Percentiles rank a stretch among this genome's conserved stretches.
Evolutionary conservation across 1,284 basidiomycete species (phyloP).

Genomic region (Rhodotorula sp.): DNA sequence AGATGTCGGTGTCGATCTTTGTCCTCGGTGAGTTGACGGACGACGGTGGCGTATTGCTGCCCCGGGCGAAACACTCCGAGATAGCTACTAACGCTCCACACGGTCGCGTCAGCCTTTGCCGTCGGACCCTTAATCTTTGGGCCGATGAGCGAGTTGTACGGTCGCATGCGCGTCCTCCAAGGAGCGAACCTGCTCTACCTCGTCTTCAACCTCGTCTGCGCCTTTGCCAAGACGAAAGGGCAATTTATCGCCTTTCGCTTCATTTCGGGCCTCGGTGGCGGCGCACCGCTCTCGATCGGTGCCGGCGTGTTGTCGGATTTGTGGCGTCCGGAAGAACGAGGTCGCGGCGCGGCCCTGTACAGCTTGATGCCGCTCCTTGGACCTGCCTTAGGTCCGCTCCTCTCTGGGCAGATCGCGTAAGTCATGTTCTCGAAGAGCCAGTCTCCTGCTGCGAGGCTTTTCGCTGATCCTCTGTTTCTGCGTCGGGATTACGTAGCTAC

Average conservation of each 20-base stretch:
- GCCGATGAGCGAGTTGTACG: slow-evolving; percentile 61
- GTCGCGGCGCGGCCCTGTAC: slow-evolving; percentile 65
- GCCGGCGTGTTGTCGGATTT: slow-evolving; percentile 66
- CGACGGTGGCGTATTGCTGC: slow-evolving; percentile 45
- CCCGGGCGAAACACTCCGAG: background rate
- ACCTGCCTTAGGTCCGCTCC: slow-evolving; percentile 17
- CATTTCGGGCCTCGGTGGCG: slow-evolving; percentile 46
- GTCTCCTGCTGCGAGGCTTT: too few relatives aligned
- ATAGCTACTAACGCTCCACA: background rate
- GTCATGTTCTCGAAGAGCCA: background rate
- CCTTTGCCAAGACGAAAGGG: slow-evolving; percentile 60
- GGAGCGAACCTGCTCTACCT: slow-evolving; percentile 37
- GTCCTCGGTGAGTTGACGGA: slow-evolving; percentile 51
- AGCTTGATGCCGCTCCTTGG: slow-evolving; percentile 56
- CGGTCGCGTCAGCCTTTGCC: slow-evolving; percentile 45
- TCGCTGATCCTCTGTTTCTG: background rate
- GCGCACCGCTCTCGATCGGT: slow-evolving; percentile 45
- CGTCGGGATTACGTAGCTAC: slow-evolving; percentile 50
- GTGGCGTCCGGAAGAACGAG: slow-evolving; percentile 66
- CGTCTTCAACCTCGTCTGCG: slow-evolving; percentile 53
- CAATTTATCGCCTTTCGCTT: slow-evolving; percentile 52
- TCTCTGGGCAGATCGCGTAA: slow-evolving; percentile 3
- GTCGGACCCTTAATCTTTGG: slow-evolving; percentile 60
- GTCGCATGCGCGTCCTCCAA: slow-evolving; percentile 43
- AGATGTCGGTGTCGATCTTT: slow-evolving; percentile 66